Evolutionary conservation across 2,329 filamentous ascomycete genomes (phyloP), one percentile per base, ranked within the genome.

Genomic region (Aspergillus pseudoglaucus): DNA sequence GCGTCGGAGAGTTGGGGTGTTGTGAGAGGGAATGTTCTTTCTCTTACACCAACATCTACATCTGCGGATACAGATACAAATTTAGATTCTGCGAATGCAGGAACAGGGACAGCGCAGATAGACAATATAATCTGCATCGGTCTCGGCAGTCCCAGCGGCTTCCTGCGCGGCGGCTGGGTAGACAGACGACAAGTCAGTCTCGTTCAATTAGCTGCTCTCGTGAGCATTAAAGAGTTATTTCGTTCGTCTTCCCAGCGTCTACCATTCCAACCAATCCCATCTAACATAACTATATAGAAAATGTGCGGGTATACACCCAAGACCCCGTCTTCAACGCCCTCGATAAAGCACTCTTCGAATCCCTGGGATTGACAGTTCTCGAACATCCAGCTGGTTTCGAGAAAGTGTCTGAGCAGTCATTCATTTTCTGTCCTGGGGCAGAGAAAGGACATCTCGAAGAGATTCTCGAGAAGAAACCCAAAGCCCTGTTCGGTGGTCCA

Each of bases 391-490:
- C 47, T 0, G 83, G 74, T 0, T 83, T 80, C 54, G 61, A 72
- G 0, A 55, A 73, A 5, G 70, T 87, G 8, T 70, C 74, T 14
- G 42, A 59, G 0, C 57, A 66, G 0, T 76, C 79, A 0, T 60
- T 88, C 1, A 69, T 85, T 2, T 87, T 79, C 53, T 83, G 80
- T 1, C 73, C 86, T 0, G 83, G 86, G 44, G 72, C 69, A 1
- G 71, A 74, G 48, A 83, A 49, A 68, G 18, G 70, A 66, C 33
- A 73, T 78, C 37, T 87, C 44, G 68, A 75, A 18, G 61, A 71
- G 5, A 72, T 81, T 0, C 64, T 87, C 2, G 56, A 67, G 2
- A 59, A 63, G 0, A 53, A 64, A 0, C 83, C 83, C 0, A 73
- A 68, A 0, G 57, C 84, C 2, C 79, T 82, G 10, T 71, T 87